A percentile compares a stretch with the other conserved stretches of the same genome.
These are phyloP conservation scores for Starmera quercuum DNA, from an alignment of 805 yeast species.

Conservation along the genomic window DNA sequence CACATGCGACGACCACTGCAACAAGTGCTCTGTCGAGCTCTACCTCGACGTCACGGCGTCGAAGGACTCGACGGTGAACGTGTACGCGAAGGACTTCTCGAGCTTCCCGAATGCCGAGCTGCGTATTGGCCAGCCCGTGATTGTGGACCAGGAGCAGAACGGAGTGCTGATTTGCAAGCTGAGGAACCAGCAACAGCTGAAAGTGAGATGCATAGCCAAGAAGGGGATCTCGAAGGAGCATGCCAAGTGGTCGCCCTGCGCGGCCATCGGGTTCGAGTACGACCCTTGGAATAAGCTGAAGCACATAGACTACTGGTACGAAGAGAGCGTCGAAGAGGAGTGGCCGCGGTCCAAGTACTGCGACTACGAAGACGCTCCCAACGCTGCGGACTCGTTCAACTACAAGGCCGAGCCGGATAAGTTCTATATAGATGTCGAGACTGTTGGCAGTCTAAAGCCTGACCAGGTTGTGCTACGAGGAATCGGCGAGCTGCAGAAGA, in stretches of 20 bases:
- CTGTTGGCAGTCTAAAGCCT: constrained; percentile 83
- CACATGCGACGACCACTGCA: constrained; percentile 96
- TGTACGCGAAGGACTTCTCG: constrained; percentile 74
- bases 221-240: constrained; percentile 97
- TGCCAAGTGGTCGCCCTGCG: constrained; percentile 96
- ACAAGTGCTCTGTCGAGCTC: constrained; percentile 85
- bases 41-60: constrained; percentile 85
- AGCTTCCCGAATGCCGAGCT: constrained; percentile 29
- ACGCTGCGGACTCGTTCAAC: constrained; percentile 80
- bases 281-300: constrained; percentile 98
- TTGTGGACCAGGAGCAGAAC: constrained; percentile 61
- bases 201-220: constrained; percentile 88
- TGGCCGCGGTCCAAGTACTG: constrained; percentile 91
- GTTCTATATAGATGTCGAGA: constrained; percentile 85
- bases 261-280: constrained; percentile 94
- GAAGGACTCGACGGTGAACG: constrained; percentile 79
- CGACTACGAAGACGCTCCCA: constrained; percentile 95
- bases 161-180: constrained; percentile 92
- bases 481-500: constrained; percentile 77
- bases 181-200: constrained; percentile 86
- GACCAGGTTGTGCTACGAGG: constrained; percentile 85
- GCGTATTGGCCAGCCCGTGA: constrained; percentile 77
- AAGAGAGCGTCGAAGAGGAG: constrained; percentile 77
- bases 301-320: constrained; percentile 97
- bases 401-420: constrained; percentile 73